These are phyloP conservation scores for Paramecium sexaurelia DNA, from an alignment of 73 alveolate species.

Conservation along the genomic window DNA sequence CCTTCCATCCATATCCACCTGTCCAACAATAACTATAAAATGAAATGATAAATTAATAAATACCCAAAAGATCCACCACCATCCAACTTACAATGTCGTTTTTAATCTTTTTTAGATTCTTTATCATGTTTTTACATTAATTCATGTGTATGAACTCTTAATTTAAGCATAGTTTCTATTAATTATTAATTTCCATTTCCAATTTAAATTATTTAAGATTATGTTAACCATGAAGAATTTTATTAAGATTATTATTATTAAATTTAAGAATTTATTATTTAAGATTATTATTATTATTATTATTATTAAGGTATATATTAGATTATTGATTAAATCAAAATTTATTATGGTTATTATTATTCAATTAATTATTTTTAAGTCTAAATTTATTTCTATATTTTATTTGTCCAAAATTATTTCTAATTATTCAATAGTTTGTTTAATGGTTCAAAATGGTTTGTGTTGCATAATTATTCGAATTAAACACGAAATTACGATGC, in stretches of 20 bases:
- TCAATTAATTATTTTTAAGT: background rate
- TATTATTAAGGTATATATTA: background rate
- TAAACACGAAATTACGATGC: background rate
- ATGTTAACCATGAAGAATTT: background rate
- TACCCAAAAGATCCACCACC: conserved; percentile 61
- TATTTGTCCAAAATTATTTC: conserved; percentile 19
- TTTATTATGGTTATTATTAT: background rate
- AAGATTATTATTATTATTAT: background rate
- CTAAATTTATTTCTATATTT: background rate
- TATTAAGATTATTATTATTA: background rate
- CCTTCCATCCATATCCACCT: conserved; percentile 57
- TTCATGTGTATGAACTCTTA: conserved; percentile 34
- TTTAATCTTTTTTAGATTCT: background rate
- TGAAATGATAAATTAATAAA: no score
- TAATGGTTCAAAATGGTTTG: conserved; percentile 41
- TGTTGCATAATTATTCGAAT: background rate
- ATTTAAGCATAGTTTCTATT: conserved; percentile 10
- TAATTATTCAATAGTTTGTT: conserved; percentile 14
- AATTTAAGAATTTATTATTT: background rate
- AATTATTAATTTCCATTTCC: background rate
- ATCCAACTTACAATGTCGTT: conserved; percentile 14
- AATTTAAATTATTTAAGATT: background rate
- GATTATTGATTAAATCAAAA: background rate
- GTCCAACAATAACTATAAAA: conserved; percentile 52
- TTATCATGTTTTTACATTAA: conserved; percentile 26